Evolutionary conservation across 495 filamentous ascomycete species (phyloP).

Genomic region (Hyaloscypha hepaticicola): DNA sequence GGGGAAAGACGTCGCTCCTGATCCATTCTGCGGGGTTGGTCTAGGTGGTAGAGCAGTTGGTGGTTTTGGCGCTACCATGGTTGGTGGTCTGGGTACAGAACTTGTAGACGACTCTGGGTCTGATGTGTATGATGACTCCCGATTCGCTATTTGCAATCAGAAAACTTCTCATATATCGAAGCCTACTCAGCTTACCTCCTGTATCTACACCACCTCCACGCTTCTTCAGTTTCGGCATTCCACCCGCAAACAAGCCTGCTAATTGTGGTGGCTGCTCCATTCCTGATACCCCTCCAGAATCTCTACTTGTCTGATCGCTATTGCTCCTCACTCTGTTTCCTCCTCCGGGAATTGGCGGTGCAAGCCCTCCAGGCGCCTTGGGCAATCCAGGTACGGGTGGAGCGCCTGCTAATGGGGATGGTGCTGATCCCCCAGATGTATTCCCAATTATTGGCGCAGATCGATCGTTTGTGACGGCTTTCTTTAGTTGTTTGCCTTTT

Average conservation of each 20-base stretch:
- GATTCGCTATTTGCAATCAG: constrained; percentile 52
- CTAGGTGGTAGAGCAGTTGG: constrained; percentile 58
- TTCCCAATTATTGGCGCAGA: constrained; percentile 73
- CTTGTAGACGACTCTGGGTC: constrained; percentile 67
- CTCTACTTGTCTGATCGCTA: constrained; percentile 63
- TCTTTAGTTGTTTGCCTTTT: constrained; percentile 80
- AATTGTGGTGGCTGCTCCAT: constrained; percentile 73
- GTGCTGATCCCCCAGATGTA: constrained; percentile 48
- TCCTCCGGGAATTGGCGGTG: constrained; percentile 67
- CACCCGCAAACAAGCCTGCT: constrained; percentile 86
- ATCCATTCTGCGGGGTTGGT: constrained; percentile 29
- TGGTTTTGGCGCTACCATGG: constrained; percentile 59
- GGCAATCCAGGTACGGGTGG: constrained; percentile 75
- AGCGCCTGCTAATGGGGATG: constrained; percentile 63
- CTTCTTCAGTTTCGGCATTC: constrained; percentile 92
- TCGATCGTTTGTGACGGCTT: constrained; percentile 90
- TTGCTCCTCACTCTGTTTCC: constrained; percentile 73
- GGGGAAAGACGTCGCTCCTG: constrained; percentile 47
- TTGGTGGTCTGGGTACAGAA: constrained; percentile 58
- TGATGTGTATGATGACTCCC: constrained; percentile 69
- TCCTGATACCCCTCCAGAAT: constrained; percentile 33
- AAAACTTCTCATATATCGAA: neutral
- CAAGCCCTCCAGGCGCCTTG: constrained; percentile 62
- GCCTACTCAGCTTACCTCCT: constrained; percentile 53
- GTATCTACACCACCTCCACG: constrained; percentile 84